Evolutionary conservation across 768 basidiomycete genomes (phyloP).

Genomic region (Lentinula sp.): DNA sequence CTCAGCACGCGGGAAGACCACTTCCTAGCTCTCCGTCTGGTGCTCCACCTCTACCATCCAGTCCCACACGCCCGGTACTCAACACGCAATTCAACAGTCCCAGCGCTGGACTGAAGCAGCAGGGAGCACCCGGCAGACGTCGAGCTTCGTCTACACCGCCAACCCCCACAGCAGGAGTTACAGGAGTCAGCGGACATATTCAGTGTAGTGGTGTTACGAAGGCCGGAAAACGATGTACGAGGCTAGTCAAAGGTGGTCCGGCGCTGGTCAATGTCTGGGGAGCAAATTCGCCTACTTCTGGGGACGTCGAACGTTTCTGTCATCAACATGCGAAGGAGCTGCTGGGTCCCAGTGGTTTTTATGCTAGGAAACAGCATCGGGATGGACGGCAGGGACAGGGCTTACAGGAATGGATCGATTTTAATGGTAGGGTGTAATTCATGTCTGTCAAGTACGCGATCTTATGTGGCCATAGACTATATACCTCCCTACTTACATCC

Average conservation of each 20-base stretch:
- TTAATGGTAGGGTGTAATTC: conserved; percentile 38
- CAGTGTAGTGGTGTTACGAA: conserved; percentile 68
- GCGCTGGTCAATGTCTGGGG: conserved; percentile 16
- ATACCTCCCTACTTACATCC: conserved; percentile 59
- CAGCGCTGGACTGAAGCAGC: not conserved
- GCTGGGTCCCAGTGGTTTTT: conserved; percentile 49
- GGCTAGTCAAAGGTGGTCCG: conserved; percentile 43
- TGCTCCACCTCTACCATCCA: not conserved
- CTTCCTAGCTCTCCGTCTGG: not conserved
- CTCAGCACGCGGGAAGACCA: not conserved
- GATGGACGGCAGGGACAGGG: conserved; percentile 7
- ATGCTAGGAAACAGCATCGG: conserved; percentile 34
- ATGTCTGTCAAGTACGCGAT: conserved; percentile 9
- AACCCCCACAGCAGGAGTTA: conserved; percentile 9
- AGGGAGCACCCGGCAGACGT: conserved; percentile 3
- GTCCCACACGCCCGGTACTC: not conserved
- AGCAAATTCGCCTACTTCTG: conserved; percentile 7
- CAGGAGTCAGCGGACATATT: conserved; percentile 13
- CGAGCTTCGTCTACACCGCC: conserved; percentile 17
- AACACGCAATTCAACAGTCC: conserved; percentile 4
- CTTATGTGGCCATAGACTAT: conserved; percentile 41
- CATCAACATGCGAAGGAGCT: conserved; percentile 58
- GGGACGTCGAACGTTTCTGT: conserved; percentile 46
- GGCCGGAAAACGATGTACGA: conserved; percentile 54
- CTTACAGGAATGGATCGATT: conserved; percentile 44